Evolutionary conservation across 805 yeast species (phyloP), one percentile per base, ranked within the genome.

Genomic region (Candida hispaniensis): DNA sequence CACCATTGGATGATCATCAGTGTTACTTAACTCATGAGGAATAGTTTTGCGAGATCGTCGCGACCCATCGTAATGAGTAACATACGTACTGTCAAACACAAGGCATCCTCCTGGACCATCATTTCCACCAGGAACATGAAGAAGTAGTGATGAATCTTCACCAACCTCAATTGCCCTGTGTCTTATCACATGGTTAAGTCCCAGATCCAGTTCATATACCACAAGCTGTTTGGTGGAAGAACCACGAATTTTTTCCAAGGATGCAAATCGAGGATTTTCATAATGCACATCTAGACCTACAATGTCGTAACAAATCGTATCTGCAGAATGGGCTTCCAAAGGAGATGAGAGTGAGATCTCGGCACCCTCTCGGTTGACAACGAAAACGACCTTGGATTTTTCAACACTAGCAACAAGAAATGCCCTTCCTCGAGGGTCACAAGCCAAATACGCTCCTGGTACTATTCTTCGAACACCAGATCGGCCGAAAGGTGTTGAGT

Each of bases 191-290:
- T 78, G 79, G 49, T 86, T 86, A 29, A 88, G 59, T 1, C 96
- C 95, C 24, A 81, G 65, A 52, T 91, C 96, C 15, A 86, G 58
- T 48, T 82, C 88, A 56, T 88, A 88, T 51, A 71, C 79, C 3
- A 71, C 67, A 34, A 88, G 59, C 17, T 49, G 44, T 32, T 58
- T 63, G 39, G 48, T 24, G 4, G 34, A 44, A 21, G 11, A 43
- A 39, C 11, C 36, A 5, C 60, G 48, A 35, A 71, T 77, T 6
- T 69, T 57, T 49, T 88, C 97, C 6, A 91, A 56, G 0, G 86
- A 67, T 0, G 83, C 93, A 66, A 86, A 88, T 7, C 73, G 51
- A 0, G 97, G 97, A 48, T 83, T 85, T 12, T 79, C 91, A 52
- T 66, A 77, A 0, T 77, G 80, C 2, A 76, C 78, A 50, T 85